Evolutionary conservation across 768 basidiomycete species (phyloP).

Genomic region (Podaxis pistillaris): DNA sequence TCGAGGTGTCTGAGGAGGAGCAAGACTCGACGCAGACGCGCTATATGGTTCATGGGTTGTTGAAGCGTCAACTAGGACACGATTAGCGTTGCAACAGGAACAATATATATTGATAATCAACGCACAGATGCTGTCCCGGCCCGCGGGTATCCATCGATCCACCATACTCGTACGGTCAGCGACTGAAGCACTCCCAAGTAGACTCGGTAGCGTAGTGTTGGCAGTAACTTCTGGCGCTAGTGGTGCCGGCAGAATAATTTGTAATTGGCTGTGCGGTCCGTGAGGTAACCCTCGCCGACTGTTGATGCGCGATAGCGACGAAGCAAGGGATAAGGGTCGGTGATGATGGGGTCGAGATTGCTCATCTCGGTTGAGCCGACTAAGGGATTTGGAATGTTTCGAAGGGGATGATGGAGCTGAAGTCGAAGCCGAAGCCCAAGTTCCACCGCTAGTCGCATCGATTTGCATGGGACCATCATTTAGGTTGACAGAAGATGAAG

Average conservation of each 20-base stretch:
- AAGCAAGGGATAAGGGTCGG: conserved; percentile 9
- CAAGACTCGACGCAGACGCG: neutral
- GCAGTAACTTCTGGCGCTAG: conserved; percentile 39
- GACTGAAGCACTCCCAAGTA: neutral
- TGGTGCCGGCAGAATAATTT: conserved; percentile 68
- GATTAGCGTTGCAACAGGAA: neutral
- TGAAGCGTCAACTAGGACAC: neutral
- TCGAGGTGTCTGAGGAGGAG: neutral
- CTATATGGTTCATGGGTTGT: neutral
- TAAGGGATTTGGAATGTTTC: conserved; percentile 17
- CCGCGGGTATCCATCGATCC: conserved; percentile 25
- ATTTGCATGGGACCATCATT: conserved; percentile 10
- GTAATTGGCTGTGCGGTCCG: conserved; percentile 54
- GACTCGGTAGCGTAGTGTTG: neutral
- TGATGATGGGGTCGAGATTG: conserved; percentile 16
- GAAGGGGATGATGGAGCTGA: conserved; percentile 10
- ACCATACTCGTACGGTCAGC: conserved; percentile 23
- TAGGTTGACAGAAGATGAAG: conserved; percentile 27
- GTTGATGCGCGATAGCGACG: conserved; percentile 26
- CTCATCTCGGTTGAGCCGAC: conserved; percentile 11
- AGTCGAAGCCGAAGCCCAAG: neutral
- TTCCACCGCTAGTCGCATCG: neutral
- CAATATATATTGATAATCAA: neutral
- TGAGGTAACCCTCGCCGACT: conserved; percentile 61
- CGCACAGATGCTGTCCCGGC: conserved; percentile 6